phyloP scores from a whole-genome alignment of 1,284 basidiomycete genomes.

The Ceratobasidium sp. region DNA sequence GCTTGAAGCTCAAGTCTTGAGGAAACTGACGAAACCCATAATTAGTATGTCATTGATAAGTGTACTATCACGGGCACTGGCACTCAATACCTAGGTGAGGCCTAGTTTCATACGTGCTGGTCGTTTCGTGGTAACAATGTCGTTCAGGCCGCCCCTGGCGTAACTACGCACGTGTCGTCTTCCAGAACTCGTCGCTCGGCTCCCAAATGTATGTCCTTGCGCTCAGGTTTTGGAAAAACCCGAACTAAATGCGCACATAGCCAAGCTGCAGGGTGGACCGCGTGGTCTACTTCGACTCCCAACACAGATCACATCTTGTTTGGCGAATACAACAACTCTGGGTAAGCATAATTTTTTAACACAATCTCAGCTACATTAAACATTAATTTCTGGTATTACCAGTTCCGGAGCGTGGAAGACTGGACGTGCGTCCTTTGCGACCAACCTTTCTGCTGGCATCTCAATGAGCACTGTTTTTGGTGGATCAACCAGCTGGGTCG shows the following conservation, averaged over 20 bases:
- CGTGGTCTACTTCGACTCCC: slow-evolving; percentile 44
- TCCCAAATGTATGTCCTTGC: not conserved
- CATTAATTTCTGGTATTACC: not conserved
- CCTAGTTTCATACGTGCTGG: not conserved
- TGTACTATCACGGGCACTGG: slow-evolving; percentile 12
- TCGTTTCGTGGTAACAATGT: not conserved
- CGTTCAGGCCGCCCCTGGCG: slow-evolving; percentile 29
- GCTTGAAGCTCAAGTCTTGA: not conserved
- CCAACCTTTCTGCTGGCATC: slow-evolving; percentile 28
- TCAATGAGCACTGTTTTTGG: slow-evolving; percentile 47
- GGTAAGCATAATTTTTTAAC: slow-evolving; percentile 39
- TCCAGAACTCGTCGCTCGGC: slow-evolving; percentile 47
- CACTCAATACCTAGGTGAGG: slow-evolving; percentile 38
- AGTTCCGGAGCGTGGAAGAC: slow-evolving; percentile 33
- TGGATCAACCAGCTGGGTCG: slow-evolving; percentile 49
- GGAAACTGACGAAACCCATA: not conserved
- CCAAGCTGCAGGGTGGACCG: slow-evolving; percentile 47
- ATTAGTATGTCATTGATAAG: slow-evolving; percentile 38
- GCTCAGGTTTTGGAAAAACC: not conserved
- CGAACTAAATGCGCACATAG: slow-evolving; percentile 4
- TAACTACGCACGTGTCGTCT: slow-evolving; percentile 49
- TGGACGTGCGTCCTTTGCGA: slow-evolving; percentile 45
- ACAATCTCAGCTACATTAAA: not conserved
- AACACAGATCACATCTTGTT: slow-evolving; percentile 48
- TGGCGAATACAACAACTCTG: slow-evolving; percentile 49